A percentile compares a stretch with the other conserved stretches of the same genome.
phyloP scores from a whole-genome alignment of 2,329 filamentous ascomycete species.

The Amauroascus verrucosus region DNA sequence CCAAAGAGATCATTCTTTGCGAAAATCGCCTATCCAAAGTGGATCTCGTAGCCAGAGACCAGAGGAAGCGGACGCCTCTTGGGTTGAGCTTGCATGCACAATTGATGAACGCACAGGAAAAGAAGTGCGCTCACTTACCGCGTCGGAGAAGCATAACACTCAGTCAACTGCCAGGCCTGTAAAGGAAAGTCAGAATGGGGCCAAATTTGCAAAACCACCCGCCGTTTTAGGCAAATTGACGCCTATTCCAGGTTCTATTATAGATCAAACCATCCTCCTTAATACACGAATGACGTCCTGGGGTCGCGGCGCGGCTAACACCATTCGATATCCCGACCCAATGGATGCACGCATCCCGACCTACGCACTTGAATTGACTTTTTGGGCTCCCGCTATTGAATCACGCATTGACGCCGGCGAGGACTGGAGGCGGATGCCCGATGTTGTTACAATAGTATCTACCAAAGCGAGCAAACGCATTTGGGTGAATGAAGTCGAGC shows the following conservation, averaged over 20 bases:
- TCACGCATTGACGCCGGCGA: constrained; percentile 47
- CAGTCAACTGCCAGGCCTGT: not conserved
- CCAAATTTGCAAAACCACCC: constrained; percentile 27
- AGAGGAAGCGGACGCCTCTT: not conserved
- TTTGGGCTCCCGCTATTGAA: constrained; percentile 61
- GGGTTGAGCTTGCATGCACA: constrained; percentile 31
- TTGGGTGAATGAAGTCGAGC: constrained; percentile 59
- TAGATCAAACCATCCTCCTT: constrained; percentile 54
- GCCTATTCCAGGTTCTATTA: constrained; percentile 55
- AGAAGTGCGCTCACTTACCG: constrained; percentile 19
- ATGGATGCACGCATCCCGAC: constrained; percentile 67
- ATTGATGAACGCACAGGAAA: constrained; percentile 36
- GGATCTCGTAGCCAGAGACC: not conserved
- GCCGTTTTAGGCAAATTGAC: constrained; percentile 54
- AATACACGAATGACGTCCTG: constrained; percentile 61
- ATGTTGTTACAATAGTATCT: constrained; percentile 60
- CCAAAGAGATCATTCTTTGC: not conserved
- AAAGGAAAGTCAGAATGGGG: not conserved
- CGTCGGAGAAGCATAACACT: not conserved
- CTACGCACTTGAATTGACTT: constrained; percentile 65
- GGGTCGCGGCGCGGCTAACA: constrained; percentile 63
- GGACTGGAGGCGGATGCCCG: constrained; percentile 44
- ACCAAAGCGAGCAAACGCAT: constrained; percentile 71
- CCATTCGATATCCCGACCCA: constrained; percentile 51
- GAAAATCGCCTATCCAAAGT: not conserved